A percentile compares a stretch with the other conserved stretches of the same genome.
phyloP scores from a whole-genome alignment of 768 basidiomycete genomes.

The Mycena albidolilacea region DNA sequence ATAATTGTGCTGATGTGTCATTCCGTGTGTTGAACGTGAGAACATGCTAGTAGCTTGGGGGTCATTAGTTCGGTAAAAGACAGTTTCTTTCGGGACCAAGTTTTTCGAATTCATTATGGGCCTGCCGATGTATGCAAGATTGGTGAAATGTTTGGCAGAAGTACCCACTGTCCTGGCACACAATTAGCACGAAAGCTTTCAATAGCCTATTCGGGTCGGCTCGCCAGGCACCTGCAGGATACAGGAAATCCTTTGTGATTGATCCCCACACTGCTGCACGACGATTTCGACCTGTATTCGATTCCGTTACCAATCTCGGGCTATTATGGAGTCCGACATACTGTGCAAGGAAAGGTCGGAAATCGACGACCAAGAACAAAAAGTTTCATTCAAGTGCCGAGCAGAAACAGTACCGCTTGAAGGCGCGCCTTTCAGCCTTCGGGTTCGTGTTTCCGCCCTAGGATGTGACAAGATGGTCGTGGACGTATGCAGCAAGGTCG shows the following conservation, averaged over 20 bases:
- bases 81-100: not conserved
- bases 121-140: not conserved
- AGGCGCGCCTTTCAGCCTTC: not conserved
- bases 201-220: not conserved
- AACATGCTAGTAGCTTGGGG: not conserved
- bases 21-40: not conserved
- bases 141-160: not conserved
- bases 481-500: not conserved
- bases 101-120: not conserved
- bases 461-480: not conserved
- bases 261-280: not conserved
- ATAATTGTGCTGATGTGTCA: not conserved
- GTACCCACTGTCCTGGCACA: not conserved
- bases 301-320: constrained; percentile 7
- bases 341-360: not conserved
- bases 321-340: constrained; percentile 1
- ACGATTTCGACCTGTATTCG: not conserved
- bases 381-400: constrained; percentile 12
- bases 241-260: not conserved
- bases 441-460: not conserved
- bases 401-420: not conserved
- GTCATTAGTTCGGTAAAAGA: not conserved
- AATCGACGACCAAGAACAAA: not conserved
- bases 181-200: not conserved
- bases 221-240: constrained; percentile 2